A percentile compares a stretch with the other conserved stretches of the same genome.
These are phyloP conservation scores for Aegilops longissima DNA, from an alignment of 176 grass and related monocot genomes.

Conservation along the genomic window DNA sequence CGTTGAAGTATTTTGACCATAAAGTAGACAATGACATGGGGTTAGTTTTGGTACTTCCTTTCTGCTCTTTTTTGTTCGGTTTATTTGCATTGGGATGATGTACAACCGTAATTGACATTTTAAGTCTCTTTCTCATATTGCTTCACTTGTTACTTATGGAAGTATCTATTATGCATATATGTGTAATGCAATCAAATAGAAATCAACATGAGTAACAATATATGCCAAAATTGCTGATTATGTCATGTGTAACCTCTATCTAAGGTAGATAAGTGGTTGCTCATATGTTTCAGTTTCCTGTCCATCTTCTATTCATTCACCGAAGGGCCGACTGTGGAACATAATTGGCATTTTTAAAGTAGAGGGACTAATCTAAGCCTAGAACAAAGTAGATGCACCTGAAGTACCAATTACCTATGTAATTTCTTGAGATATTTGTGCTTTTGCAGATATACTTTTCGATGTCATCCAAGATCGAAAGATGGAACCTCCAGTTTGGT, in stretches of 20 bases:
- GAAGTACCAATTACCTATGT: not conserved
- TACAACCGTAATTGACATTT: not conserved
- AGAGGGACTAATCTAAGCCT: not conserved
- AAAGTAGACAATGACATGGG: constrained; percentile 40
- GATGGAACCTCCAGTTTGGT: constrained; percentile 51
- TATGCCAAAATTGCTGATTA: not conserved
- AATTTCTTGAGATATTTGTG: constrained; percentile 15
- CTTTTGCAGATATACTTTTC: constrained; percentile 62
- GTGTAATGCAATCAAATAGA: not conserved
- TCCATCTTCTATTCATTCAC: not conserved
- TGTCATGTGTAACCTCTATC: not conserved
- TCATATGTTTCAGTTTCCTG: not conserved
- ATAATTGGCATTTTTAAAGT: not conserved
- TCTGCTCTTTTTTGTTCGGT: not conserved
- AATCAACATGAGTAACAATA: not conserved
- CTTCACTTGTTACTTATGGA: not conserved
- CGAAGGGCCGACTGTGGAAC: not conserved
- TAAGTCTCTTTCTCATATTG: constrained; percentile 10
- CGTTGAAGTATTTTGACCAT: constrained; percentile 61
- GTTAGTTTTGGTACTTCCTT: constrained; percentile 48
- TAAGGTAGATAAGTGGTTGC: not conserved
- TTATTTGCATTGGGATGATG: constrained; percentile 4
- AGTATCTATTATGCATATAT: not conserved
- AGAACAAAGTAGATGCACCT: constrained; percentile 2
- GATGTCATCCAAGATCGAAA: constrained; percentile 75